These are phyloP conservation scores for Sphaerulina musiva DNA, from an alignment of 2,329 filamentous ascomycete genomes.

Conservation along the genomic window DNA sequence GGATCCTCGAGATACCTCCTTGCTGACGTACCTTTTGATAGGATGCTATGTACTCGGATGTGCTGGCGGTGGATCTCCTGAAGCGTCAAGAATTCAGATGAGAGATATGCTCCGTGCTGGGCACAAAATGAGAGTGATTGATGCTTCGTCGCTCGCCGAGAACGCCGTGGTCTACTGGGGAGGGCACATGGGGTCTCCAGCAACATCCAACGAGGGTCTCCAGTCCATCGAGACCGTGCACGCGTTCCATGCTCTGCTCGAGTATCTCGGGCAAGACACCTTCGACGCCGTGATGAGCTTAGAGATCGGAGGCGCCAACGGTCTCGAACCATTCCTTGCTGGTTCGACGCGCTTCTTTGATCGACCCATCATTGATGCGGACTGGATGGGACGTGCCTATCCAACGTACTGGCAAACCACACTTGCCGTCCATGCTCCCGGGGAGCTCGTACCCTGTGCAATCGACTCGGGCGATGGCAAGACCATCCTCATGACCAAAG, in stretches of 20 bases:
- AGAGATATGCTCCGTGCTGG: slow-evolving; percentile 48
- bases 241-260: slow-evolving; percentile 45
- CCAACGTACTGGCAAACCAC: slow-evolving; percentile 43
- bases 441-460: slow-evolving; percentile 40
- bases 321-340: slow-evolving; percentile 52
- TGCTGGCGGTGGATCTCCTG: slow-evolving; percentile 54
- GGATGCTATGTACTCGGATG: slow-evolving; percentile 55
- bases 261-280: slow-evolving; percentile 40
- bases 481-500: slow-evolving; percentile 40
- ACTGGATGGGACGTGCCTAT: slow-evolving; percentile 45
- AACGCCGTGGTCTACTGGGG: slow-evolving; percentile 51
- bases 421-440: slow-evolving; percentile 38
- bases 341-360: slow-evolving; percentile 49
- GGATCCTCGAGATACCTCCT: too few relatives aligned
- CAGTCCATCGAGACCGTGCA: slow-evolving; percentile 48
- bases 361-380: slow-evolving; percentile 40
- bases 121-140: slow-evolving; percentile 48
- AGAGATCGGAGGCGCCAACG: slow-evolving; percentile 63
- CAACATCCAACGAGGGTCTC: slow-evolving; percentile 56
- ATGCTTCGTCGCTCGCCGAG: slow-evolving; percentile 46
- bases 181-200: slow-evolving; percentile 54
- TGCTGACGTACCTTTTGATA: too few relatives aligned
- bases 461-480: slow-evolving; percentile 45
- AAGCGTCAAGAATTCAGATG: slow-evolving; percentile 47
- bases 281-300: slow-evolving; percentile 56